Evolutionary conservation across 306 rosid species (phyloP), one percentile per base, ranked within the genome.

Genomic region (Fragaria nilgerrensis): DNA sequence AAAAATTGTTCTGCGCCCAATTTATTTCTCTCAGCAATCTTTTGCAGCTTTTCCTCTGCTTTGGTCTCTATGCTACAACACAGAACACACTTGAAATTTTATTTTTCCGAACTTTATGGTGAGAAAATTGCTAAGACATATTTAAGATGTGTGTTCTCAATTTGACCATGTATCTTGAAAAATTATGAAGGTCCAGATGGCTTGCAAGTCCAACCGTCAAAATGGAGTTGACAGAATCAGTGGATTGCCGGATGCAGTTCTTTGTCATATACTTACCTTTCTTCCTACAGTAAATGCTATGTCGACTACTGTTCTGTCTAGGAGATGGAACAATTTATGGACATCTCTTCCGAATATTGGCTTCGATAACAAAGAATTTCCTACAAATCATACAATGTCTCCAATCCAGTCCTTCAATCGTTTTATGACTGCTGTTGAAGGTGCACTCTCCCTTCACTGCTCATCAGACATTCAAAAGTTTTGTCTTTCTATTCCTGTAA

Each of bases 201-300:
- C 61, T 8, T 55, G 13, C 13, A 25, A 20, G 61, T 10, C 32
- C 32, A 58, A 23, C 34, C 64, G 64, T 23, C 34, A 22, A 23
- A 22, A 13, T 58, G 64, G 64, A 58, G 34, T 58, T 23, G 64
- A 70, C 16, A 48, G 62, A 14, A 73, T 73, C 34, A 56, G 64
- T 53, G 64, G 11, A 36, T 73, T 73, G 53, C 76, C 50, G 1
- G 76, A 53, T 55, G 50, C 47, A 37, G 16, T 73, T 19, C 50
- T 73, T 37, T 20, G 17, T 9, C 47, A 20, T 48, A 53, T 73
- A 20, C 36, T 73, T 34, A 36, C 66, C 5, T 56, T 52, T 27
- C n/a, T 55, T 13, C 8, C 49, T 17, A 55, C 65, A 11, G 23
- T 19, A n/a, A 0, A 37, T 19, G 48, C 32, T 5, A 19, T 73